Percentiles rank a stretch among this genome's conserved stretches.
Evolutionary conservation across 1,284 basidiomycete genomes (phyloP).

Genomic region (Cryptococcus amylolentus): DNA sequence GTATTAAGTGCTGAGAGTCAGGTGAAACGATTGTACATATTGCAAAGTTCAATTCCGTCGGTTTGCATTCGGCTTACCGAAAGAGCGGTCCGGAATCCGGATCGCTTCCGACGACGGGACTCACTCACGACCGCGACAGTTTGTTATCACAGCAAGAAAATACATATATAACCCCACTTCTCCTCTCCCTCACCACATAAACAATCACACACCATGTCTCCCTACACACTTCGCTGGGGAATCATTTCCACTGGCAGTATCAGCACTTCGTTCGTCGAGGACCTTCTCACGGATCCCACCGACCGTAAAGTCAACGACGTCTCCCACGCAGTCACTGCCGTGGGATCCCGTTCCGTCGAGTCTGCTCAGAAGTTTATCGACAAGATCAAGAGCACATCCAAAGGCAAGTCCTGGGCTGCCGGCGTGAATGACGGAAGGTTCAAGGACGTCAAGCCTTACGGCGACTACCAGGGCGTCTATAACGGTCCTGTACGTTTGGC

Average conservation of each 20-base stretch:
- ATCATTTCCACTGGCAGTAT: conserved; percentile 49
- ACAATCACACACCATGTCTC: background rate
- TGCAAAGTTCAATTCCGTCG: too few species aligned
- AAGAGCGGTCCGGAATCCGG: too few species aligned
- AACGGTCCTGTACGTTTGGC: conserved; percentile 56
- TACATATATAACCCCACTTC: background rate
- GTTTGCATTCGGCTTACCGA: too few species aligned
- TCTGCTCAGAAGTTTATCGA: conserved; percentile 71
- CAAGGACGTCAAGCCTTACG: conserved; percentile 62
- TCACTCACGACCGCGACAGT: too few species aligned
- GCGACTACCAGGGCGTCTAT: conserved; percentile 72
- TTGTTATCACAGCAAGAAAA: too few species aligned
- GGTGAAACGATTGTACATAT: too few species aligned
- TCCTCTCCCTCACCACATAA: background rate
- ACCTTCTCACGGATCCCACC: conserved; percentile 29
- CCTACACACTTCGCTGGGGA: conserved; percentile 42
- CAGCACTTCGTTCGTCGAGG: conserved; percentile 26
- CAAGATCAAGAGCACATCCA: conserved; percentile 29
- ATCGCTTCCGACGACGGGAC: too few species aligned
- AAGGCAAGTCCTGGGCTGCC: conserved; percentile 16
- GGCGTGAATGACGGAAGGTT: conserved; percentile 28
- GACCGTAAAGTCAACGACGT: conserved; percentile 68
- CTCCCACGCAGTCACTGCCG: conserved; percentile 68
- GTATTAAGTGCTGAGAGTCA: too few species aligned
- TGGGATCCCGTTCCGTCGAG: conserved; percentile 69